Base-by-base conservation (phyloP, 2,329 filamentous ascomycete species). In the Lachnellula hyalina region DNA sequence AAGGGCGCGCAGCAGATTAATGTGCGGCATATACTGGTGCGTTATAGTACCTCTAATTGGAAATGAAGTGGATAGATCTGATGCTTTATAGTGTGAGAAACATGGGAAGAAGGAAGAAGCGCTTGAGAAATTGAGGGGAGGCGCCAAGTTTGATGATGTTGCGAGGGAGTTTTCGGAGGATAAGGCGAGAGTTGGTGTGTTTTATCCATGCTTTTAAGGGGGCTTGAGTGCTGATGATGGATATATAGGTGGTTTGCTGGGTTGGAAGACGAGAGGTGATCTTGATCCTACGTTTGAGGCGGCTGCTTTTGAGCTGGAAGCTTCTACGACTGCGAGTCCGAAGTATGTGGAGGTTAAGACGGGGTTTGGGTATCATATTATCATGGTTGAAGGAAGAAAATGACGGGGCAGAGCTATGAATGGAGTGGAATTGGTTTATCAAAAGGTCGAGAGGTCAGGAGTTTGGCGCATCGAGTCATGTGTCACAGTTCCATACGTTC, bases 71-170 rank as follows among this genome's bases (percentile, higher is more conserved):
- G 5, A 25, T 25, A 7, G 64, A 51, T 44, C n/a, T 25, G 36
- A 51, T 23, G 21, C 19, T 19, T 40, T 44, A 44, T 47, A 85
- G 74, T 91, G 88, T 65, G 85, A 85, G 68, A 92, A 92, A 67
- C 84, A 90, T 67, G 73, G 76, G n/a, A 89, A 85, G 70, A 91
- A 90, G 67, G 87, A 90, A 67, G 85, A 90, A 67, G 88, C 88
- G 0, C 69, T 90, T 15, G 80, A 79, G 54, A 86, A 89, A 72
- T 71, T 92, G 50, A 78, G 77, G 40, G 81, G 71, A 3, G 86
- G 87, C 1, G 77, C 77, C 49, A 89, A 86, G 64, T 92, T 91
- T 65, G 87, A 90, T 63, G 84, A 87, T 47, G 86, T 91, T 5
- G 88, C 88, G 9, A 75, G 81, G 51, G 81, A 85, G 61, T 88